Percentiles rank a stretch among this genome's conserved stretches.
phyloP scores from a whole-genome alignment of 208 protist genomes.

The Kentomonas sorsogonicus region DNA sequence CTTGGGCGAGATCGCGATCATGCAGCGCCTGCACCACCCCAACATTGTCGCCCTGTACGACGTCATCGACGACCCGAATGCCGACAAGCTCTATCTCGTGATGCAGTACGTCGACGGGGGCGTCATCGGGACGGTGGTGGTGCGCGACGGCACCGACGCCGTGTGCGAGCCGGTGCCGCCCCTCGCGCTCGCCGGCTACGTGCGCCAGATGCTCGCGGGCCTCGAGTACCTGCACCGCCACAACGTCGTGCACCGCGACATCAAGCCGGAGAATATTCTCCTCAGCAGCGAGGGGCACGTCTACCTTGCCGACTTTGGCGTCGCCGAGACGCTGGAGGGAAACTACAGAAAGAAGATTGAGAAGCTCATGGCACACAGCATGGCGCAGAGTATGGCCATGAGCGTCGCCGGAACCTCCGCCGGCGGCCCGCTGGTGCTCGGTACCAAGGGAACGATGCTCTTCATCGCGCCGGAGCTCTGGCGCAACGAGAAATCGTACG shows the following conservation, averaged over 20 bases:
- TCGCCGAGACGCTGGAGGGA: constrained; percentile 64
- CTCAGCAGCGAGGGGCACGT: constrained; percentile 42
- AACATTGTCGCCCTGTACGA: constrained; percentile 94
- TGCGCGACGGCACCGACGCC: constrained; percentile 14
- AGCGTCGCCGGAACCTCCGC: constrained; percentile 22
- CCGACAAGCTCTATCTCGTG: constrained; percentile 87
- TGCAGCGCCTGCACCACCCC: constrained; percentile 93
- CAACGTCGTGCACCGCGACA: constrained; percentile 83
- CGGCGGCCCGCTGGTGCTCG: constrained; percentile 34
- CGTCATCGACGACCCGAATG: constrained; percentile 93
- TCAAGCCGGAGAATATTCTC: constrained; percentile 87
- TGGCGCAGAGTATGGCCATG: constrained; percentile 36
- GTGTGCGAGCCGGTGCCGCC: constrained; percentile 43
- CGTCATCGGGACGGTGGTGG: constrained; percentile 35
- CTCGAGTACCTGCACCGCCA: constrained; percentile 61
- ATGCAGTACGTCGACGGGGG: constrained; percentile 89
- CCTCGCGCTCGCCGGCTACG: constrained; percentile 25
- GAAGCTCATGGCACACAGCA: constrained; percentile 44
- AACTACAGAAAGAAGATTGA: constrained; percentile 32
- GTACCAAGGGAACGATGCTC: constrained; percentile 65
- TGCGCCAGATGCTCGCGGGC: constrained; percentile 54
- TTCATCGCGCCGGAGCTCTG: constrained; percentile 81
- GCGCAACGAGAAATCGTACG: constrained; percentile 40
- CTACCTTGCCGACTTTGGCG: constrained; percentile 82
- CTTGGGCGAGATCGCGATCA: constrained; percentile 90